Conservation (phyloP, 345 rosid genomes). For the Angophora floribunda region DNA sequence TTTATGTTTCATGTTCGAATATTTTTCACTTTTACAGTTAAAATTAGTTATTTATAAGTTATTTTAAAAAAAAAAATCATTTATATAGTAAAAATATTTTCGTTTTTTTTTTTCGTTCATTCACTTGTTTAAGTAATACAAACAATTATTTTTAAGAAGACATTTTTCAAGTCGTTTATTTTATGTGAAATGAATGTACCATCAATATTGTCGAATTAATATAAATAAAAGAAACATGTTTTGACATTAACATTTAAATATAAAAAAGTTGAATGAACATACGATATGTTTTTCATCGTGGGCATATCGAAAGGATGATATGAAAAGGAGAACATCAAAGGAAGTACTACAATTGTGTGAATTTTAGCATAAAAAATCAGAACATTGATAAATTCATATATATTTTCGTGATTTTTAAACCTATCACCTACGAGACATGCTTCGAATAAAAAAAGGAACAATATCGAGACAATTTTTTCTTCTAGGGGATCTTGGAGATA, state of each 20-base stretch:
- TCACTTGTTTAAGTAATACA: rapidly evolving
- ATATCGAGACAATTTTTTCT: background rate
- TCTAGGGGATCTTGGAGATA: background rate
- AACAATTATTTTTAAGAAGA: background rate
- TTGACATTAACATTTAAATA: background rate
- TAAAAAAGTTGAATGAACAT: background rate
- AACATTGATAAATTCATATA: background rate
- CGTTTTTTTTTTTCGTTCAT: rapidly evolving
- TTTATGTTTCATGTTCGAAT: background rate
- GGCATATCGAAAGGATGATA: background rate
- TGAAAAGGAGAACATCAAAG: background rate
- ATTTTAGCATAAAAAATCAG: background rate
- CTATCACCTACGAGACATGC: background rate
- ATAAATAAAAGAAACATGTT: background rate
- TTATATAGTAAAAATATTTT: background rate
- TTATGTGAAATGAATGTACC: background rate
- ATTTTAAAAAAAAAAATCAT: rapidly evolving
- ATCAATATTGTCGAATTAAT: background rate
- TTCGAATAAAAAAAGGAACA: background rate
- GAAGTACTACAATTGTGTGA: background rate
- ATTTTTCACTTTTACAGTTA: background rate
- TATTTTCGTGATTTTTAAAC: background rate
- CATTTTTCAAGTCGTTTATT: background rate
- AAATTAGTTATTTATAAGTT: background rate
- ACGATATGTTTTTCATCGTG: background rate